Evolutionary conservation across 495 filamentous ascomycete species (phyloP).

Genomic region (Tuber microsphaerosporum): DNA sequence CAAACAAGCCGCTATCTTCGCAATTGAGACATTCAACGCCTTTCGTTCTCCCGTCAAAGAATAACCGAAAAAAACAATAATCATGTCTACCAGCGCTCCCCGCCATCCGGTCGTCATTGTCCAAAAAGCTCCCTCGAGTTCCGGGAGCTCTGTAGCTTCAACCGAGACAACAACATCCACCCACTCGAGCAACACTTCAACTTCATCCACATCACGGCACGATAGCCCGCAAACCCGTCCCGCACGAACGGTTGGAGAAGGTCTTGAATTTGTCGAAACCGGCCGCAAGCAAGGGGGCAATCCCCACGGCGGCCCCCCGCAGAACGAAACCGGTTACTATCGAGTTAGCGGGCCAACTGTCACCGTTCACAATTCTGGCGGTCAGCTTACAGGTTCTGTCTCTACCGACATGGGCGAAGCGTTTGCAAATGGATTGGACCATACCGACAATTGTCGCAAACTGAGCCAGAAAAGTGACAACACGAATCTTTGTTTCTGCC

Average conservation of each 20-base stretch:
- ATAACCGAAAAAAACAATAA: not conserved
- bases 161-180: constrained; percentile 4
- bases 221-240: constrained; percentile 2
- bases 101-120: not conserved
- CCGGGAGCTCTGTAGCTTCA: not conserved
- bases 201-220: constrained; percentile 1
- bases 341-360: not conserved
- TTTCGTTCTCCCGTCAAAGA: not conserved
- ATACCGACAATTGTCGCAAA: constrained; percentile 12
- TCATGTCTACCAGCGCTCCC: not conserved
- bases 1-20: not conserved
- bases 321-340: constrained; percentile 17
- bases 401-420: constrained; percentile 7
- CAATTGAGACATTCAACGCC: not conserved
- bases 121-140: not conserved
- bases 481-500: constrained; percentile 25
- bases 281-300: constrained; percentile 33
- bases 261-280: constrained; percentile 26
- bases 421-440: constrained; percentile 22
- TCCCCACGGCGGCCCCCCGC: constrained; percentile 25
- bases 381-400: constrained; percentile 9
- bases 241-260: not conserved
- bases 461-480: constrained; percentile 21
- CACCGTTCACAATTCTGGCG: constrained; percentile 31
- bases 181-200: constrained; percentile 7